Conservation (phyloP, 345 rosid species). For the Heritiera fomes region DNA sequence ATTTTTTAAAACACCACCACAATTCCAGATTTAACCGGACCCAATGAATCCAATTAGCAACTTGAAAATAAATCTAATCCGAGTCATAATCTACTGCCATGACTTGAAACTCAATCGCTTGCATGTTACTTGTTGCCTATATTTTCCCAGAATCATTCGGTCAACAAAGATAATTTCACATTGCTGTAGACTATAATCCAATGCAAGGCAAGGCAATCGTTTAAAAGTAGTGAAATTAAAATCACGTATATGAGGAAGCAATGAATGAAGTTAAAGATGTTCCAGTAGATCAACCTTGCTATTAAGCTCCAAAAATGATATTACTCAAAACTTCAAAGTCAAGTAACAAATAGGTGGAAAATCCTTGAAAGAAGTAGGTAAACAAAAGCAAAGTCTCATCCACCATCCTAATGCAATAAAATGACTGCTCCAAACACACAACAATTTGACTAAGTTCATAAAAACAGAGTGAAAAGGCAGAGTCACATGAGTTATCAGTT, state of each 20-base stretch:
- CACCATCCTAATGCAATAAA: conserved; percentile 5
- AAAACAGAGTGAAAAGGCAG: not conserved
- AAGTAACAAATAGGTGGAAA: not conserved
- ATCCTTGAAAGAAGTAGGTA: not conserved
- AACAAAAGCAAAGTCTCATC: not conserved
- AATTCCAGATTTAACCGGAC: no score
- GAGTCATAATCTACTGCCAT: no score
- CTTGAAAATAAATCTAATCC: no score
- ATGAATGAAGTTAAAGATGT: not conserved
- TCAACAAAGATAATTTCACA: no score
- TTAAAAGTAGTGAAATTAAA: not conserved
- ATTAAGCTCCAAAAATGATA: not conserved
- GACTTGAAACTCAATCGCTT: no score
- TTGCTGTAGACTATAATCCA: no score
- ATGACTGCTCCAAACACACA: not conserved
- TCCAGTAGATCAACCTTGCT: not conserved
- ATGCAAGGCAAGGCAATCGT: not conserved
- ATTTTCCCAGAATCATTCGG: no score
- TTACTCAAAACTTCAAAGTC: not conserved
- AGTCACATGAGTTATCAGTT: not conserved
- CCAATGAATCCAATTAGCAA: no score
- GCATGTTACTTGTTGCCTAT: no score
- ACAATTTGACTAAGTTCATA: not conserved
- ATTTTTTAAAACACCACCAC: no score
- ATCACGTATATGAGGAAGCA: not conserved